Conservation (phyloP, 495 filamentous ascomycete genomes). For the Podospora fimiseda region DNA sequence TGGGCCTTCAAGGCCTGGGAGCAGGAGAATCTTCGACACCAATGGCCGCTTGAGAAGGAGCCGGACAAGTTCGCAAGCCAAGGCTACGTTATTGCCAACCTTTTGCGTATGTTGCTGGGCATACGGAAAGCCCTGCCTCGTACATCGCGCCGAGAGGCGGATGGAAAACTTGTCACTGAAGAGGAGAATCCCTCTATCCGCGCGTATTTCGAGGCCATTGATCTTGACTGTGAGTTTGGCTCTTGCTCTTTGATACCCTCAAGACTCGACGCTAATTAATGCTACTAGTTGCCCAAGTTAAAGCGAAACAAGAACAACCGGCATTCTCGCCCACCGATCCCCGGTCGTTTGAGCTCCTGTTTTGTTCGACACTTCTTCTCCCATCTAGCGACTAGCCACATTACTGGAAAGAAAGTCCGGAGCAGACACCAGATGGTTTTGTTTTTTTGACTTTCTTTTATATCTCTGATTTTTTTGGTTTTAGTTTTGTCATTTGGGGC, state of each 20-base stretch:
- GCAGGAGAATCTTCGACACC: constrained; percentile 46
- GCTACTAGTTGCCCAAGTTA: constrained; percentile 29
- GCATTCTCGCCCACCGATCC: constrained; percentile 59
- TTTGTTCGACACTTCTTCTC: constrained; percentile 56
- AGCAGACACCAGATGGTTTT: too few relatives aligned
- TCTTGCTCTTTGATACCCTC: background rate
- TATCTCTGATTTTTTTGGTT: too few relatives aligned
- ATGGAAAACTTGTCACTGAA: constrained; percentile 49
- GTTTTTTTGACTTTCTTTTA: too few relatives aligned
- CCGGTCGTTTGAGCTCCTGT: constrained; percentile 60
- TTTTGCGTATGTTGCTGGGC: constrained; percentile 66
- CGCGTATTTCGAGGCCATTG: constrained; percentile 57
- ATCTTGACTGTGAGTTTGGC: constrained; percentile 51
- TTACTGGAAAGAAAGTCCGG: too few relatives aligned
- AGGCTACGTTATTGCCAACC: constrained; percentile 64
- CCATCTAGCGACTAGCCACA: constrained; percentile 23
- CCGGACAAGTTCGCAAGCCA: constrained; percentile 61
- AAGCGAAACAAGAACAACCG: constrained; percentile 35
- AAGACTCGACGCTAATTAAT: background rate
- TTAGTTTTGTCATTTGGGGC: too few relatives aligned
- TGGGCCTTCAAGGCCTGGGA: constrained; percentile 76
- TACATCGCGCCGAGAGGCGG: constrained; percentile 43
- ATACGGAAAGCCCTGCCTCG: constrained; percentile 67
- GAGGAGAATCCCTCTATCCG: constrained; percentile 47
- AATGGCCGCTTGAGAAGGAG: constrained; percentile 67